Conservation (phyloP, 2,329 filamentous ascomycete genomes). For the Penicillium sp. region DNA sequence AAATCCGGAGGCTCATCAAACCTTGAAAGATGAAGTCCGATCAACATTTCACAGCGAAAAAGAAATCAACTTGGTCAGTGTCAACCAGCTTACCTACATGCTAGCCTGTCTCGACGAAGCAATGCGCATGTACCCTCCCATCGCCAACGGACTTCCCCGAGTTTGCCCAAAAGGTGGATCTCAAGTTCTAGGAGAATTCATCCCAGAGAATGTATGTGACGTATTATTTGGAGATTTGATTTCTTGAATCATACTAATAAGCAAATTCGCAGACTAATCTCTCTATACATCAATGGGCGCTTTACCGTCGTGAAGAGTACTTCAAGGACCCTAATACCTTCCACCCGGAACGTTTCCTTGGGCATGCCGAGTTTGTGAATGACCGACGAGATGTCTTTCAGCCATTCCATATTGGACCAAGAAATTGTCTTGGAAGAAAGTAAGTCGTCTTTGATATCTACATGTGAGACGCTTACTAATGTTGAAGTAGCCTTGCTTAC, state of each 20-base stretch:
- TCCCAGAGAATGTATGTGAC: conserved; percentile 21
- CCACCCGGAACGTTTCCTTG: conserved; percentile 46
- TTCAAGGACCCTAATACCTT: conserved; percentile 50
- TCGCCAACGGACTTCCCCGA: conserved; percentile 24
- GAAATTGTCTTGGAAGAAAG: conserved; percentile 55
- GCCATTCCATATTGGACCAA: conserved; percentile 51
- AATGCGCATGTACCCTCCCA: conserved; percentile 44
- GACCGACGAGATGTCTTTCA: conserved; percentile 50
- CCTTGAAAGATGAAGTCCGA: conserved; percentile 43
- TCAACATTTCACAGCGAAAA: conserved; percentile 34
- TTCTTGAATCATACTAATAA: not conserved
- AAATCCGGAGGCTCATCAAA: conserved; percentile 32
- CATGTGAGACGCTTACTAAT: not conserved
- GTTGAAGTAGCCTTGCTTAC: conserved; percentile 45
- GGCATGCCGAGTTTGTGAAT: conserved; percentile 30
- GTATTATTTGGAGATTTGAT: not conserved
- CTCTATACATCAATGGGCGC: conserved; percentile 46
- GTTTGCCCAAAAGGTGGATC: conserved; percentile 19
- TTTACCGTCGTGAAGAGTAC: conserved; percentile 46
- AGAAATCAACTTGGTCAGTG: conserved; percentile 41
- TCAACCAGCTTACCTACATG: conserved; percentile 39
- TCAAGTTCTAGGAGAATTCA: conserved; percentile 18
- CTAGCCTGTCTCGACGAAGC: conserved; percentile 45
- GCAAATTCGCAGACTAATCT: conserved; percentile 39
- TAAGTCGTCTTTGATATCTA: conserved; percentile 27